These are phyloP conservation scores for Epichloe sylvatica DNA, from an alignment of 2,329 filamentous ascomycete genomes.

Conservation along the genomic window DNA sequence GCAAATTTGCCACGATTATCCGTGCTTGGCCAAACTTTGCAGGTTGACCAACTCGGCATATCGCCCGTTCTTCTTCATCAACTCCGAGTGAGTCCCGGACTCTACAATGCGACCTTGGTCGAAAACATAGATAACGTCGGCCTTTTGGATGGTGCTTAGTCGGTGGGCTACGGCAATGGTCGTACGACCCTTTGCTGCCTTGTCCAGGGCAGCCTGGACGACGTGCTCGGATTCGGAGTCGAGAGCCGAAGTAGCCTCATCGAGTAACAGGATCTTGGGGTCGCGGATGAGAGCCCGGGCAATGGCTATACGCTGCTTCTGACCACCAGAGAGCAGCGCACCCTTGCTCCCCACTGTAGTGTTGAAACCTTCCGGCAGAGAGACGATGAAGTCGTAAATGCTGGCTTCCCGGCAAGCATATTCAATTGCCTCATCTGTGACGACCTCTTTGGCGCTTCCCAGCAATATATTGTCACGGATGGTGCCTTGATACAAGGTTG, in stretches of 20 bases:
- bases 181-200: slow-evolving; percentile 68
- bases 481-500: slow-evolving; percentile 84
- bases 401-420: slow-evolving; percentile 80
- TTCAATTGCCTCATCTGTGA: slow-evolving; percentile 58
- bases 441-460: slow-evolving; percentile 51
- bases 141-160: slow-evolving; percentile 84
- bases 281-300: slow-evolving; percentile 82
- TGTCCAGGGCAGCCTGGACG: slow-evolving; percentile 68
- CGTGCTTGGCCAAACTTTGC: slow-evolving; percentile 56
- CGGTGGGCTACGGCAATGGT: slow-evolving; percentile 92
- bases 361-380: slow-evolving; percentile 70
- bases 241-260: slow-evolving; percentile 67
- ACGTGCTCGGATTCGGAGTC: slow-evolving; percentile 67
- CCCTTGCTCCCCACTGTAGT: slow-evolving; percentile 83
- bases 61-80: slow-evolving; percentile 55
- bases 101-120: slow-evolving; percentile 80
- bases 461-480: slow-evolving; percentile 84
- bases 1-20: slow-evolving; percentile 8
- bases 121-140: slow-evolving; percentile 93
- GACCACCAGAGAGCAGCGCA: slow-evolving; percentile 70
- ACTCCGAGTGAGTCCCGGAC: slow-evolving; percentile 61
- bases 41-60: slow-evolving; percentile 70
- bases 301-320: slow-evolving; percentile 91
- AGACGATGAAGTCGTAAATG: slow-evolving; percentile 84
- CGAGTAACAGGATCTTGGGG: slow-evolving; percentile 71